Conservation (phyloP, 495 filamentous ascomycete genomes). For the Xylona heveae region DNA sequence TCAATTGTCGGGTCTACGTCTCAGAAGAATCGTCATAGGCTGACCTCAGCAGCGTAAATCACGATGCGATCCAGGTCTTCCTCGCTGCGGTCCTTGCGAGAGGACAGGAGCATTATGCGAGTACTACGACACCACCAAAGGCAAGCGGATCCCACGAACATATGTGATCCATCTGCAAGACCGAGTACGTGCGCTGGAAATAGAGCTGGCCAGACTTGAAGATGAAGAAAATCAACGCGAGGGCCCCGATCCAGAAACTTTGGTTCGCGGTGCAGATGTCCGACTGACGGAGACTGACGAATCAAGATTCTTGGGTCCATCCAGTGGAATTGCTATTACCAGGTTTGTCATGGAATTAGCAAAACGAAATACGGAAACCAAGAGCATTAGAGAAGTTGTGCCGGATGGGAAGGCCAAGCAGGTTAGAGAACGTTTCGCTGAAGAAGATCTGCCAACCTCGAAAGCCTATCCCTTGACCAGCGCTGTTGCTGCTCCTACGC, state of each 20-base stretch:
- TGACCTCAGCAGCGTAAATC: constrained; percentile 52
- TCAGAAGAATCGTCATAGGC: not conserved
- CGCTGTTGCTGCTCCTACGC: constrained; percentile 39
- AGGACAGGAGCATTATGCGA: constrained; percentile 74
- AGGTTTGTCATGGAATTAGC: constrained; percentile 86
- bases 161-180: constrained; percentile 81
- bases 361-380: constrained; percentile 65
- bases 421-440: constrained; percentile 31
- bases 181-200: constrained; percentile 55
- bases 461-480: constrained; percentile 65
- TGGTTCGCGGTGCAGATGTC: constrained; percentile 67
- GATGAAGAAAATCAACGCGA: constrained; percentile 44
- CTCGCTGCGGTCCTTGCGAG: constrained; percentile 82
- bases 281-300: constrained; percentile 63
- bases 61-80: constrained; percentile 76
- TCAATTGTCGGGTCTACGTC: not conserved
- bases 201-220: constrained; percentile 38
- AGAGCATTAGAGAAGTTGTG: constrained; percentile 74
- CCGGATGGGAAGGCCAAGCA: constrained; percentile 39
- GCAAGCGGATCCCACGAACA: constrained; percentile 51
- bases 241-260: constrained; percentile 48
- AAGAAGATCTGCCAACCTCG: constrained; percentile 35
- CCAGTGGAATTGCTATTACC: constrained; percentile 85
- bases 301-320: constrained; percentile 71
- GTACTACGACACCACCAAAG: constrained; percentile 74